These are phyloP conservation scores for Kwoniella bestiolae DNA, from an alignment of 768 basidiomycete genomes.

Conservation along the genomic window DNA sequence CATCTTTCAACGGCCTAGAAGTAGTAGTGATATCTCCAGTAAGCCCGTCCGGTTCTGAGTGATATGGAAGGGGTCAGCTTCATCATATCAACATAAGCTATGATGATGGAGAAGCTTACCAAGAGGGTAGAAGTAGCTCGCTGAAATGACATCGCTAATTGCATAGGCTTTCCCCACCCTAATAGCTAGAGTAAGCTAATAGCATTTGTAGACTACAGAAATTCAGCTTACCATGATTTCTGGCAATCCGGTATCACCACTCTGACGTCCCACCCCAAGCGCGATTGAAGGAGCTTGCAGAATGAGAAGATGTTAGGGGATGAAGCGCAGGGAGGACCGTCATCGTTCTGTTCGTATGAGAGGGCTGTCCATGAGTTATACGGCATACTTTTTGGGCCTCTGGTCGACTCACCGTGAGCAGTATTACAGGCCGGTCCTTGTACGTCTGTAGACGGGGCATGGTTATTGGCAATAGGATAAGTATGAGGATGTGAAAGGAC, in stretches of 20 bases:
- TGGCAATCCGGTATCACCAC: conserved; percentile 59
- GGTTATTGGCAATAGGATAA: neutral
- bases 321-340: conserved; percentile 57
- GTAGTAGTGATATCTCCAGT: conserved; percentile 68
- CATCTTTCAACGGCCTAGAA: conserved; percentile 71
- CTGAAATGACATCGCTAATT: conserved; percentile 54
- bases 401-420: conserved; percentile 48
- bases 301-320: conserved; percentile 59
- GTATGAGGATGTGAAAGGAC: neutral
- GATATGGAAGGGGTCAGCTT: conserved; percentile 6
- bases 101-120: conserved; percentile 23
- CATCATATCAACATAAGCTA: neutral
- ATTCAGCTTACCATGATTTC: conserved; percentile 55
- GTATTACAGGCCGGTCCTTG: conserved; percentile 43
- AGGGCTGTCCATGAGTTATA: neutral
- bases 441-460: conserved; percentile 35
- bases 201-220: conserved; percentile 20
- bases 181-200: neutral
- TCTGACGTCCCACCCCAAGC: conserved; percentile 56
- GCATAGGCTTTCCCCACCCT: conserved; percentile 57
- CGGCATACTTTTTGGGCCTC: neutral
- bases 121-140: conserved; percentile 57
- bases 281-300: conserved; percentile 46
- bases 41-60: conserved; percentile 51
- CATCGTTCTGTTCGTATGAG: conserved; percentile 60